A percentile compares a stretch with the other conserved stretches of the same genome.
Evolutionary conservation across 805 yeast genomes (phyloP).

Genomic region (Myxozyma geophila): DNA sequence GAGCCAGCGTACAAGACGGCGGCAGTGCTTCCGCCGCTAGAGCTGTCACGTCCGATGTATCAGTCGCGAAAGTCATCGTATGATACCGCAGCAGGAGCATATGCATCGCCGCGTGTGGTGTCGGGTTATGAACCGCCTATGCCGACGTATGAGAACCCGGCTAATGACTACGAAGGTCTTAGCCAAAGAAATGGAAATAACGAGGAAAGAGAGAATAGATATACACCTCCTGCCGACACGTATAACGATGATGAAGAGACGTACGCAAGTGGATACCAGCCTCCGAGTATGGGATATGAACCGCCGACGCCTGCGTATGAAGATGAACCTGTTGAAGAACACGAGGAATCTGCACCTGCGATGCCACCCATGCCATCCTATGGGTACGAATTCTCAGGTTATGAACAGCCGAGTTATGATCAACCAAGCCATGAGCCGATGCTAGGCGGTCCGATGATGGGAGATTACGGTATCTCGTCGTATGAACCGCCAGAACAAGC

Average conservation of each 20-base stretch:
- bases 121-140: slow-evolving; percentile 38
- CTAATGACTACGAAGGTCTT: slow-evolving; percentile 26
- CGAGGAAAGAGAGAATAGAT: not conserved
- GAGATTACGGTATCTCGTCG: slow-evolving; percentile 8
- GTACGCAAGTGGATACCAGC: slow-evolving; percentile 5
- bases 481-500: slow-evolving; percentile 10
- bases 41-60: not conserved
- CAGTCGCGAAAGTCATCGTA: slow-evolving; percentile 6
- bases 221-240: not conserved
- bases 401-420: not conserved
- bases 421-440: slow-evolving; percentile 3
- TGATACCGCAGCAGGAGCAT: not conserved
- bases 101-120: slow-evolving; percentile 3
- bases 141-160: slow-evolving; percentile 32
- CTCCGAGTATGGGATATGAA: not conserved
- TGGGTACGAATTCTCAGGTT: slow-evolving; percentile 6
- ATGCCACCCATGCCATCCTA: slow-evolving; percentile 5
- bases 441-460: slow-evolving; percentile 16
- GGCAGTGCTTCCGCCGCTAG: not conserved
- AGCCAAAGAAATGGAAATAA: not conserved
- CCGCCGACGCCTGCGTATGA: slow-evolving; percentile 1
- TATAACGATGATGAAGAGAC: not conserved
- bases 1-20: not conserved
- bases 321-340: not conserved
- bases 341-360: not conserved